phyloP scores from a whole-genome alignment of 805 yeast genomes.

The Schwanniomyces occidentalis region DNA sequence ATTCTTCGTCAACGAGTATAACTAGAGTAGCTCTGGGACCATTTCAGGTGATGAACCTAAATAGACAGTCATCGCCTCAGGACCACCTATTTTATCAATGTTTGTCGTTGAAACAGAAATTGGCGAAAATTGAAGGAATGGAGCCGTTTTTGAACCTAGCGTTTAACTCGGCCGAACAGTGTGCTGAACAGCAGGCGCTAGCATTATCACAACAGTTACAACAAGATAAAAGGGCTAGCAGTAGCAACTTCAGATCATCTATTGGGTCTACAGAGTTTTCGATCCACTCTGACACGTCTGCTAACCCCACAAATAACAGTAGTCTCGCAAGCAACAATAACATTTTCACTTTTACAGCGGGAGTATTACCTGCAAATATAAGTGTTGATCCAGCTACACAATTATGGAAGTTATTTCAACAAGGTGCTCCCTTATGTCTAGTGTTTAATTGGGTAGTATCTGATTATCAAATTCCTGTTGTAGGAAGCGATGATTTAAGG shows the following conservation, averaged over 20 bases:
- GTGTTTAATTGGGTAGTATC: conserved; percentile 67
- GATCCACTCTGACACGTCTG: conserved; percentile 32
- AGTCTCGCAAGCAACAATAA: conserved; percentile 29
- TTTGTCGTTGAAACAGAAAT: conserved; percentile 50
- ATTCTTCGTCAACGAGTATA: conserved; percentile 31
- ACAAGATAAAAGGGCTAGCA: too few relatives aligned
- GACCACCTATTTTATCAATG: conserved; percentile 76
- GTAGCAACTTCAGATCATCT: conserved; percentile 26
- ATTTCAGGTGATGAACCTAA: conserved; percentile 52
- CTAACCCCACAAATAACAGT: conserved; percentile 13
- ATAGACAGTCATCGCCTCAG: conserved; percentile 57
- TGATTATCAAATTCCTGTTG: conserved; percentile 51
- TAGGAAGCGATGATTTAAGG: conserved; percentile 77
- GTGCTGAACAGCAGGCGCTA: conserved; percentile 72
- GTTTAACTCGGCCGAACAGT: conserved; percentile 61
- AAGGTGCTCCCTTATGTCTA: conserved; percentile 89
- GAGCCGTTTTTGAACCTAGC: conserved; percentile 67
- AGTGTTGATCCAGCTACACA: conserved; percentile 92
- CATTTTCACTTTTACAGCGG: conserved; percentile 67
- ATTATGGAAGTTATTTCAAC: conserved; percentile 82
- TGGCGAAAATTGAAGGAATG: conserved; percentile 65
- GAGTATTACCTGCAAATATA: conserved; percentile 70
- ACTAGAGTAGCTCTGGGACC: conserved; percentile 49
- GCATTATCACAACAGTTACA: conserved; percentile 43
- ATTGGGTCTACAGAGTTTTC: conserved; percentile 35